Evolutionary conservation across 768 basidiomycete species (phyloP), one percentile per base, ranked within the genome.

Genomic region (Amanita molliuscula): DNA sequence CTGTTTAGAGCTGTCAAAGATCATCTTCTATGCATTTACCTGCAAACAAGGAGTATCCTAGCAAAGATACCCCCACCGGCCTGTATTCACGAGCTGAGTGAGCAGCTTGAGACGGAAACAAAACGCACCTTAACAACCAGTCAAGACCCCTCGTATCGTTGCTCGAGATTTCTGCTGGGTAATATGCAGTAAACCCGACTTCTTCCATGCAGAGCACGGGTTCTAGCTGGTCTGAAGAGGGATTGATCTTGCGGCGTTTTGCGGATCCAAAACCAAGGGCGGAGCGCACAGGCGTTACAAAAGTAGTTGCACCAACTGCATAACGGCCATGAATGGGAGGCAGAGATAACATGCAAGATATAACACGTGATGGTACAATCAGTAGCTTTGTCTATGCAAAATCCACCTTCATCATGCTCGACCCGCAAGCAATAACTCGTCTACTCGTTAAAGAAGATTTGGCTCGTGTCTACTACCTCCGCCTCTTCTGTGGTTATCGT

Each of bases 131-230:
- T 54, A 76, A 55, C 10, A 84, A 56, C 83, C 84, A 84, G 50
- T 70, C 54, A 26, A 81, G 55, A 2, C 79, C 78, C 52, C 68
- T 70, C 37, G 60, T 63, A 6, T 57, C 54, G 6, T 54, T 60
- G 42, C 51, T 55, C 25, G 59, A 53, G 10, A 64, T 61, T 43
- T 76, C 68, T 6, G 79, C 74, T 25, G 84, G 84, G 58, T 86
- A 86, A 59, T 75, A 85, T 1, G 71, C 74, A 25, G 77, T 82
- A 56, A 82, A 86, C 0, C 74, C 73, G 26, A 83, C 72, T 61
- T 86, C 80, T 34, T 81, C 74, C 6, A 86, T 67, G 28, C 65
- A 56, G 26, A 87, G 62, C 0, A 78, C 80, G 18, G 70, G 67
- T 16, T 66, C 62, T 13, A 65, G 60, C 16, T 57, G 58, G 34